A percentile compares a stretch with the other conserved stretches of the same genome.
These are phyloP conservation scores for Wallacemonas sp. DNA, from an alignment of 208 protist genomes.

Conservation along the genomic window DNA sequence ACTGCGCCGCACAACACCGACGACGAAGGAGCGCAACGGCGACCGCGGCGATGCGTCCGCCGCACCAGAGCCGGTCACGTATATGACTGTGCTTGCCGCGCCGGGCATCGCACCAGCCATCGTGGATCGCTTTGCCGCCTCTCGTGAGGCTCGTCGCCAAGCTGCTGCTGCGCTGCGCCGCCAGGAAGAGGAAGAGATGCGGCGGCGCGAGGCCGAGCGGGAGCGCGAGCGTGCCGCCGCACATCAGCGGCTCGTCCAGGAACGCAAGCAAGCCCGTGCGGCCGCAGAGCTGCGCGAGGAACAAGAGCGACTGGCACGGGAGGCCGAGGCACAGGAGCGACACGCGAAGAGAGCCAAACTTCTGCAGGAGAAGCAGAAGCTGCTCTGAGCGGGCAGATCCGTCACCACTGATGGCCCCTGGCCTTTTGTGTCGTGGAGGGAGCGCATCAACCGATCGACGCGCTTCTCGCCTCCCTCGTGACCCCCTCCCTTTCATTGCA, in stretches of 20 bases:
- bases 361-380: constrained; percentile 30
- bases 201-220: constrained; percentile 39
- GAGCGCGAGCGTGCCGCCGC: constrained; percentile 57
- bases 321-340: constrained; percentile 22
- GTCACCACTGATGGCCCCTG: too few species aligned
- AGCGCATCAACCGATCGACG: too few species aligned
- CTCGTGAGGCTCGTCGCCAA: constrained; percentile 47
- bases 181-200: constrained; percentile 52
- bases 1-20: not conserved
- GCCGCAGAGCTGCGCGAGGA: constrained; percentile 26
- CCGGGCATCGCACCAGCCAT: constrained; percentile 37
- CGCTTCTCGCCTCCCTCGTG: too few species aligned
- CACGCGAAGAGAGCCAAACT: constrained; percentile 38
- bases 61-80: not conserved
- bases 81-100: constrained; percentile 26
- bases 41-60: too few species aligned
- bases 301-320: constrained; percentile 23
- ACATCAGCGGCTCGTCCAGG: constrained; percentile 44
- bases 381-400: constrained; percentile 5
- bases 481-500: too few species aligned
- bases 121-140: constrained; percentile 41
- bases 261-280: constrained; percentile 43
- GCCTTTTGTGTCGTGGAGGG: too few species aligned
- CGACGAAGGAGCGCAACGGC: too few species aligned
- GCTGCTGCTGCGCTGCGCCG: constrained; percentile 37